Evolutionary conservation across 805 yeast genomes (phyloP), one percentile per base, ranked within the genome.

Genomic region (Ogataea haglerorum): DNA sequence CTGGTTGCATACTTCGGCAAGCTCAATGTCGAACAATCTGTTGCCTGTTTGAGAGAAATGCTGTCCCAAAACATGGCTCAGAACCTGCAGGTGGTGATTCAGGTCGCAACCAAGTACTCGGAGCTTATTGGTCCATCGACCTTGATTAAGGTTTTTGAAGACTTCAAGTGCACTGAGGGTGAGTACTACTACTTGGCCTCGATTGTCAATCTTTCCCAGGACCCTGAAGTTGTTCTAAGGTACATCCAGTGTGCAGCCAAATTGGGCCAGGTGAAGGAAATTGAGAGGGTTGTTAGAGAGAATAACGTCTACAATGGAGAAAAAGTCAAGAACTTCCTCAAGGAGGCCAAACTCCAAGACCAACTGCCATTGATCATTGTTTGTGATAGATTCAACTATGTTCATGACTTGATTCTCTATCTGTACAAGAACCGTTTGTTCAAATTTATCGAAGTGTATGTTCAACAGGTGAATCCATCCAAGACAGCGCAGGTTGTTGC

Each of bases 401-500:
- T 90, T 40, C 98, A 93, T 64, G 99, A 93, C 65, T 77, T 93
- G 69, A 82, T 93, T 42, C 75, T 93, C 58, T 93, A 85, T 69
- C 75, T 93, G 63, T 93, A 93, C 81, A 93, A 91, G 72, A 86
- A 90, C 68, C 90, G 91, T 65, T 91, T 82, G 68, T 86, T 89
- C 79, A 89, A 93, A 66, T 93, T 91, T 56, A 93, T 93, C 65
- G 98, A 93, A 70, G 95, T 93, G 35, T 93, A 91, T 58, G 99
- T 93, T 42, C 98, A 93, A 70, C 95, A 89, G 62, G 98, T 93
- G 38, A 93, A 93, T 68, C 96, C 99, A 39, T 72, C 95, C 7
- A 87, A 85, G 63, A 87, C 99, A 13, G 95, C 99, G 6, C 95
- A 90, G 65, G 99, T 93, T 48, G 78, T 93, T 57, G 99, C 96